These are phyloP conservation scores for Fusarium goolgardi DNA, from an alignment of 2,329 filamentous ascomycete genomes.

Conservation along the genomic window DNA sequence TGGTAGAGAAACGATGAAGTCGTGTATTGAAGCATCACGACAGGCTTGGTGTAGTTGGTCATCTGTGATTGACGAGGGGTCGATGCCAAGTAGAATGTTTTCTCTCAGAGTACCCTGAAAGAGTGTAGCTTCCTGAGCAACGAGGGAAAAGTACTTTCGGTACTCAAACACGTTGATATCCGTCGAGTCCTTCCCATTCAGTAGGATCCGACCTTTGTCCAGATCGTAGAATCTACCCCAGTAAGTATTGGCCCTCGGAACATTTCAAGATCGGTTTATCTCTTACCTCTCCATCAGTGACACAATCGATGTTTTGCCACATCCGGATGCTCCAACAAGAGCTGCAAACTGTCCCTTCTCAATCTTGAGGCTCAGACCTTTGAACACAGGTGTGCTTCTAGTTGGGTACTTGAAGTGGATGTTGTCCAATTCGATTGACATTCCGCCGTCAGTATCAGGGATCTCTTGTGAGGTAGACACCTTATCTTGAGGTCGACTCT, in stretches of 20 bases:
- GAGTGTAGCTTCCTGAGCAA: slow-evolving; percentile 79
- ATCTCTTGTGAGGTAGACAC: slow-evolving; percentile 52
- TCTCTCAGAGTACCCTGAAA: slow-evolving; percentile 77
- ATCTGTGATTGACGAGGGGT: slow-evolving; percentile 63
- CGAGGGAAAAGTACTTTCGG: slow-evolving; percentile 73
- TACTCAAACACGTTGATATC: slow-evolving; percentile 71
- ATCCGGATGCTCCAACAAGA: slow-evolving; percentile 76
- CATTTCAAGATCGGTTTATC: not conserved
- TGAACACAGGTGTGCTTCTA: slow-evolving; percentile 67
- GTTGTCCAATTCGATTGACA: slow-evolving; percentile 67
- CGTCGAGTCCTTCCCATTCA: slow-evolving; percentile 70
- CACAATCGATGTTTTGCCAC: slow-evolving; percentile 79
- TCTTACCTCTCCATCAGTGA: slow-evolving; percentile 65
- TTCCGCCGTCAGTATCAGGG: slow-evolving; percentile 60
- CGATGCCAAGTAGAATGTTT: slow-evolving; percentile 75
- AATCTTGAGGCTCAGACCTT: slow-evolving; percentile 71
- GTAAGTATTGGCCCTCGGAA: slow-evolving; percentile 6
- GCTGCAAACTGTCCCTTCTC: slow-evolving; percentile 77
- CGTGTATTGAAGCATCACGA: slow-evolving; percentile 74
- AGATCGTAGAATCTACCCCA: slow-evolving; percentile 74
- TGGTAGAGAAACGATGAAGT: slow-evolving; percentile 75
- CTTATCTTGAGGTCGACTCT: slow-evolving; percentile 54
- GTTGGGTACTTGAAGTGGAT: slow-evolving; percentile 71
- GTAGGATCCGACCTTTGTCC: slow-evolving; percentile 70
- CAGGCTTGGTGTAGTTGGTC: slow-evolving; percentile 65